These are phyloP conservation scores for Microsporum audouinii DNA, from an alignment of 2,329 filamentous ascomycete genomes.

Conservation along the genomic window DNA sequence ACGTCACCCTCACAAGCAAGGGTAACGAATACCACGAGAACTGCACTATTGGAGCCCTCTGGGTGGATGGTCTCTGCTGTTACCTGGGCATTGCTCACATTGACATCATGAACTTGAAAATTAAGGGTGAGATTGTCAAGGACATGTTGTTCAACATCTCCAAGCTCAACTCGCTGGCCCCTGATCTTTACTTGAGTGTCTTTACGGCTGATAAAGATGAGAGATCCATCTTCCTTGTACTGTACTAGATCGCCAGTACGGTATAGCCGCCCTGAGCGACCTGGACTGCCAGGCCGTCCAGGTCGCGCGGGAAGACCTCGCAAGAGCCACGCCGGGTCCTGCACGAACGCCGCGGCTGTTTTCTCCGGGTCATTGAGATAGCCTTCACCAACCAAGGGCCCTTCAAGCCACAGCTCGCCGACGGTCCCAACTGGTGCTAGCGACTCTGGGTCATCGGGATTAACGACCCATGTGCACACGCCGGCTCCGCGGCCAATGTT, in stretches of 20 bases:
- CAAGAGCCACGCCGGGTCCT: slow-evolving; percentile 14
- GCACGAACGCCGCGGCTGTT: slow-evolving; percentile 16
- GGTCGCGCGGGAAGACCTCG: not conserved
- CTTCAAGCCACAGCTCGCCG: slow-evolving; percentile 33
- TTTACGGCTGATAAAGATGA: slow-evolving; percentile 17
- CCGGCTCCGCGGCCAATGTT: slow-evolving; percentile 13
- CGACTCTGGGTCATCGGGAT: slow-evolving; percentile 13
- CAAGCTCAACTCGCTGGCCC: slow-evolving; percentile 71
- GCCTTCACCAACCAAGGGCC: slow-evolving; percentile 27
- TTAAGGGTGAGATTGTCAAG: not conserved
- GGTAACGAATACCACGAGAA: not conserved
- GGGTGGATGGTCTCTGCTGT: not conserved
- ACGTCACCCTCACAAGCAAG: not conserved
- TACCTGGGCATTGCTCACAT: not conserved
- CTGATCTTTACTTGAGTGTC: slow-evolving; percentile 64
- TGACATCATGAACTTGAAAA: not conserved
- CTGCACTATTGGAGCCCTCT: not conserved
- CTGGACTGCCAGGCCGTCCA: not conserved
- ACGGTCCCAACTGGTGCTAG: slow-evolving; percentile 26
- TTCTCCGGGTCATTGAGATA: slow-evolving; percentile 22
- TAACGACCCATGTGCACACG: slow-evolving; percentile 17
- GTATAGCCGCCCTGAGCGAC: slow-evolving; percentile 10
- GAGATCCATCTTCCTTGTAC: slow-evolving; percentile 14
- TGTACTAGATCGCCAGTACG: slow-evolving; percentile 18
- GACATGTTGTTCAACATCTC: slow-evolving; percentile 55